phyloP scores from a whole-genome alignment of 768 basidiomycete genomes.

The Mycena leptocephala region DNA sequence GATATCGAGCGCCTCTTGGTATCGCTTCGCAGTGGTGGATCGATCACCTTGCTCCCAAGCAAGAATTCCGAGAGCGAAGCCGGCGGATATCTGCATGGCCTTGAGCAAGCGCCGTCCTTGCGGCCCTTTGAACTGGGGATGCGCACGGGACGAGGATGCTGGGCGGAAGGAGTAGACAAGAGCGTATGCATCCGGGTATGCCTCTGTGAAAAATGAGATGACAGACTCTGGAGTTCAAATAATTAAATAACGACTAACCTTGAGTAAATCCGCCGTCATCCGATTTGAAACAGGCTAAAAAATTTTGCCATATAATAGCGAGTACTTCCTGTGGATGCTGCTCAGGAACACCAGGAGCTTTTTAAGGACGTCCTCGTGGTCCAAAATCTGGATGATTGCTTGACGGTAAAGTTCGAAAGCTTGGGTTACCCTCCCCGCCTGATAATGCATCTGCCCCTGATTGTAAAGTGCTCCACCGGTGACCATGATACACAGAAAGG shows the following conservation, averaged over 20 bases:
- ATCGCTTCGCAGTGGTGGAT: slow-evolving; percentile 50
- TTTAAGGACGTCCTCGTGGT: slow-evolving; percentile 44
- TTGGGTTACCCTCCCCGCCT: not conserved
- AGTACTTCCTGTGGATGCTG: slow-evolving; percentile 42
- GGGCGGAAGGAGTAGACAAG: slow-evolving; percentile 48
- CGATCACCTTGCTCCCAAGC: slow-evolving; percentile 52
- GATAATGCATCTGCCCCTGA: not conserved
- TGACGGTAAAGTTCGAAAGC: slow-evolving; percentile 49
- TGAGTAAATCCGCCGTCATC: slow-evolving; percentile 12
- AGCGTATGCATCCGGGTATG: slow-evolving; percentile 48
- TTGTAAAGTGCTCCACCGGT: not conserved
- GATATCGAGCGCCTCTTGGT: slow-evolving; percentile 49
- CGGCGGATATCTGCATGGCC: slow-evolving; percentile 49
- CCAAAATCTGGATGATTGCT: slow-evolving; percentile 46
- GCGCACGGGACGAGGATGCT: slow-evolving; percentile 23
- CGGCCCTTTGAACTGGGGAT: slow-evolving; percentile 40
- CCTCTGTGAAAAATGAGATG: slow-evolving; percentile 30
- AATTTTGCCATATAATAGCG: slow-evolving; percentile 45
- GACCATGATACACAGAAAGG: not conserved
- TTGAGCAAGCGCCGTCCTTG: slow-evolving; percentile 47
- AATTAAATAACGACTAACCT: not conserved
- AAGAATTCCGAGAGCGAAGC: slow-evolving; percentile 47
- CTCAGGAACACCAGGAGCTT: slow-evolving; percentile 19
- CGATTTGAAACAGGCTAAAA: slow-evolving; percentile 44
- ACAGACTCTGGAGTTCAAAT: slow-evolving; percentile 1